Percentiles rank a stretch among this genome's conserved stretches.
Evolutionary conservation across 192 early-diverging fungal genomes (phyloP).

Genomic region (Linnemannia zychae): DNA sequence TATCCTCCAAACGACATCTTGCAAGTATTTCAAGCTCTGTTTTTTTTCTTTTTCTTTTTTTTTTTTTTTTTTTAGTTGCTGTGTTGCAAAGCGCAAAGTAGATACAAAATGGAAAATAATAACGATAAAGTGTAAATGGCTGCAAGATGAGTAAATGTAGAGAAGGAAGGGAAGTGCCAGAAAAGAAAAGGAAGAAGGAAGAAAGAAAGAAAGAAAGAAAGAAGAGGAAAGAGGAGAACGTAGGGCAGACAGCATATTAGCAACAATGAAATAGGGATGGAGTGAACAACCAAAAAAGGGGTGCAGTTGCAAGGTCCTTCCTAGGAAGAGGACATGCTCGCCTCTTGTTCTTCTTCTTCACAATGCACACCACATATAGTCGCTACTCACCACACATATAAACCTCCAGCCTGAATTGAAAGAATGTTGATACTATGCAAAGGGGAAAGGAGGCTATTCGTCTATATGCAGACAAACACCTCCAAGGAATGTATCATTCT

Average conservation of each 20-base stretch:
- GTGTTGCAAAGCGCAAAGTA: neutral
- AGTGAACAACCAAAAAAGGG: neutral
- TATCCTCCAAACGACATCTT: slow-evolving; percentile 50
- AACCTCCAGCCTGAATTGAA: slow-evolving; percentile 37
- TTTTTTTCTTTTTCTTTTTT: no score
- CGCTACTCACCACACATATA: neutral
- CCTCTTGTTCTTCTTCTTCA: neutral
- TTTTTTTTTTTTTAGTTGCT: no score
- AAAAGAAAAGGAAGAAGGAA: neutral
- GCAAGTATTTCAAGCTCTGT: neutral
- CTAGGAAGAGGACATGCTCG: neutral
- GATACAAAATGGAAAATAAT: neutral
- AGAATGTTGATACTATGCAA: slow-evolving; percentile 3
- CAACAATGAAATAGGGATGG: slow-evolving; percentile 2
- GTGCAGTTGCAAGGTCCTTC: neutral
- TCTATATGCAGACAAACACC: neutral
- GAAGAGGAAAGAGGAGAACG: slow-evolving; percentile 4
- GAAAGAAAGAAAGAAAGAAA: slow-evolving; percentile 18
- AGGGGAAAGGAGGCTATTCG: neutral
- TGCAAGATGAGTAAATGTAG: neutral
- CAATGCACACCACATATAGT: neutral
- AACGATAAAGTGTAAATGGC: neutral
- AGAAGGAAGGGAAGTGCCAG: neutral
- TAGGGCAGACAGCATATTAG: neutral
- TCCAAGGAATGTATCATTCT: neutral